These are phyloP conservation scores for Gleditsia sinensis DNA, from an alignment of 306 rosid genomes.

Conservation along the genomic window DNA sequence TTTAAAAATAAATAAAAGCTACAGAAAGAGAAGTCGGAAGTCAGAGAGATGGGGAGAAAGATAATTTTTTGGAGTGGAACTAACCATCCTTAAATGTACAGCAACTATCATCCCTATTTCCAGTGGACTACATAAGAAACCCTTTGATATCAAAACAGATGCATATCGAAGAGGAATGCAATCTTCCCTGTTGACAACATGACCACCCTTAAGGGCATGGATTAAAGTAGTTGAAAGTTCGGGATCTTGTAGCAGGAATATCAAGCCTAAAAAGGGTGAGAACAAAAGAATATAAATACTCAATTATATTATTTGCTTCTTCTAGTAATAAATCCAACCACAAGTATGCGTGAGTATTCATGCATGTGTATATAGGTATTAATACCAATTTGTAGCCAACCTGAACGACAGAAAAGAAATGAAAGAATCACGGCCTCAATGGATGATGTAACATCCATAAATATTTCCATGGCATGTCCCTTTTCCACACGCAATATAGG, in stretches of 20 bases:
- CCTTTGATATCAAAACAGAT: slow-evolving; percentile 76
- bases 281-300: slow-evolving; percentile 32
- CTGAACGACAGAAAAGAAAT: slow-evolving; percentile 89
- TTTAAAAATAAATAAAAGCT: neutral
- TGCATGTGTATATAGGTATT: neutral
- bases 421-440: slow-evolving; percentile 84
- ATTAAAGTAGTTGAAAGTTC: slow-evolving; percentile 80
- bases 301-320: slow-evolving; percentile 17
- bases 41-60: neutral
- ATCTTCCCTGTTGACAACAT: slow-evolving; percentile 65
- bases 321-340: slow-evolving; percentile 32
- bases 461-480: slow-evolving; percentile 63
- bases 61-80: slow-evolving; percentile 35
- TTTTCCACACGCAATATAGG: slow-evolving; percentile 62
- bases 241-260: slow-evolving; percentile 83
- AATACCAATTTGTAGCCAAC: slow-evolving; percentile 43
- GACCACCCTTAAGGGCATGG: slow-evolving; percentile 70
- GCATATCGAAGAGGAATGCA: slow-evolving; percentile 94
- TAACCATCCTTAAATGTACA: slow-evolving; percentile 91
- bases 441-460: slow-evolving; percentile 80
- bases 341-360: neutral
- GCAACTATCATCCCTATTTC: slow-evolving; percentile 79
- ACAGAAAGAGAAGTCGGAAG: slow-evolving; percentile 16
- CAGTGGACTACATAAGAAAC: slow-evolving; percentile 79
- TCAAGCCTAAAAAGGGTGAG: slow-evolving; percentile 62